phyloP scores from a whole-genome alignment of 2,329 filamentous ascomycete species.

The Colletotrichum cordylinicola region DNA sequence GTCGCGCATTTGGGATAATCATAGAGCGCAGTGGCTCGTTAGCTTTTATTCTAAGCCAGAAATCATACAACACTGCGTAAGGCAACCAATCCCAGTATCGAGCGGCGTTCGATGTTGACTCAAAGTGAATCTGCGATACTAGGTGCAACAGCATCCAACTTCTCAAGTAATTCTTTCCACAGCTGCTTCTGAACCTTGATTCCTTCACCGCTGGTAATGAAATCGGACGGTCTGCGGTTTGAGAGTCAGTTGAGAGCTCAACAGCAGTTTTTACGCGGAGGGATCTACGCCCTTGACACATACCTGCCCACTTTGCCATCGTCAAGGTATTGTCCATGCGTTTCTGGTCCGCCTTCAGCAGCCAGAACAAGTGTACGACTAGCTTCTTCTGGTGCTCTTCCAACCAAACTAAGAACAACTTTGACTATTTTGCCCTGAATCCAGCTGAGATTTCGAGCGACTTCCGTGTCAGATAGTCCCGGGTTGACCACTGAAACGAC shows the following conservation, averaged over 20 bases:
- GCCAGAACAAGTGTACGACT: constrained; percentile 42
- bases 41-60: neutral
- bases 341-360: constrained; percentile 37
- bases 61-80: constrained; percentile 31
- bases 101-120: neutral
- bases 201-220: constrained; percentile 42
- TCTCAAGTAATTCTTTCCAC: constrained; percentile 45
- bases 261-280: fast-evolving
- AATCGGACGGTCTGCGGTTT: constrained; percentile 27
- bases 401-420: constrained; percentile 26
- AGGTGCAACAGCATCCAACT: constrained; percentile 48
- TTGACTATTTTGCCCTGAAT: neutral
- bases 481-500: neutral
- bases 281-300: neutral
- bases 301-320: constrained; percentile 31
- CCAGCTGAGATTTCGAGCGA: neutral
- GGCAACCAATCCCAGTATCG: neutral
- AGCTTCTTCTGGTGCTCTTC: constrained; percentile 41
- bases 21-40: neutral
- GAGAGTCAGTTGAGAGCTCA: neutral
- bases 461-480: neutral
- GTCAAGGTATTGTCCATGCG: constrained; percentile 45
- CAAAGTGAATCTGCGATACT: constrained; percentile 28
- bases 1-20: neutral
- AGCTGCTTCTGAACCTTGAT: constrained; percentile 36